Evolutionary conservation across 352 stramenopile genomes (phyloP), one percentile per base, ranked within the genome.

Genomic region (Lagenidium giganteum): DNA sequence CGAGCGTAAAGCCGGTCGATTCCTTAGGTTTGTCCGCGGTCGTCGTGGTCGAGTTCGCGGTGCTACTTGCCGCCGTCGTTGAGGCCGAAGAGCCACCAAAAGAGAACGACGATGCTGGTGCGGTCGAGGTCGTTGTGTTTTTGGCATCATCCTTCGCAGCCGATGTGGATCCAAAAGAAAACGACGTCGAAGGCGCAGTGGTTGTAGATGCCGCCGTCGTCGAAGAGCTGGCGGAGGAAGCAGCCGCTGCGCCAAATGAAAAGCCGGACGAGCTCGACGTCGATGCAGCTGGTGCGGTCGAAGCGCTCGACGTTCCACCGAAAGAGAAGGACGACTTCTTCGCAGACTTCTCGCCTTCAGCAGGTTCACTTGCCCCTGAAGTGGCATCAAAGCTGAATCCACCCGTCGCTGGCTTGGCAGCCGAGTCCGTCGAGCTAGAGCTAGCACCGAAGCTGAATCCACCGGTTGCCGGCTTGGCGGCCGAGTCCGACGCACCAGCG

Each of bases 191-290:
- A 11, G 34, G n/a, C 4, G 32, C 34, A 39, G 20, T 51, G 5
- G 45, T 38, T 9, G 11, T 9, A 16, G 32, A 16, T 17, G 45
- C 28, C 9, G 24, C 29, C 16, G 6, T 14, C 8, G 34, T 39
- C 14, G 34, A 26, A 11, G 32, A 18, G 20, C 23, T 51, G 5
- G 45, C 20, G 16, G 11, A 13, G 32, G 32, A 16, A 35, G 45
- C 28, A 16, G 47, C 17, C 13, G 28, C 47, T 21, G 37, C 31
- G 31, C 54, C 55, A 30, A 74, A 65, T 2, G 55, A 66, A 35
- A 67, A 70, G 1, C 48, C 36, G 4, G 53, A 49, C 5, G 48
- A 39, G 4, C 35, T 42, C 9, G 47, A 47, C 14, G 40, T 24
- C 21, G 30, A 29, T 4, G 35, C 32, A 3, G 40, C n/a, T 17